Evolutionary conservation across 352 stramenopile genomes (phyloP), one percentile per base, ranked within the genome.

Genomic region (Pythium volutum): DNA sequence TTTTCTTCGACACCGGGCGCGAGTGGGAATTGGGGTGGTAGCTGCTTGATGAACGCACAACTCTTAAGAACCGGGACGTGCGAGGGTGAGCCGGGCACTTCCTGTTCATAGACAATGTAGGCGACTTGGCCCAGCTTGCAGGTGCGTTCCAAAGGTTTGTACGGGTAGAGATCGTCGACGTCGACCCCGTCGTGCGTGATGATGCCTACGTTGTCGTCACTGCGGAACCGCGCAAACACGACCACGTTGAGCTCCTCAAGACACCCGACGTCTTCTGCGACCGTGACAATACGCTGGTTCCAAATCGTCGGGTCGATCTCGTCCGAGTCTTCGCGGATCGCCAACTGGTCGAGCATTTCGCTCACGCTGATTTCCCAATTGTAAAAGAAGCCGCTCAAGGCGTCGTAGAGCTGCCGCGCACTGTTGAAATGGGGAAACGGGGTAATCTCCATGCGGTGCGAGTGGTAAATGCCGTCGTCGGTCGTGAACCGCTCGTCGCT

Each of bases 281-380:
- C 67, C 2, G 60, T 75, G 0, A 79, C 63, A 31, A 83, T 64
- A 9, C 68, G 67, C n/a, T 76, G 58, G 56, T 77, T 69, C 59
- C 55, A 67, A n/a, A 73, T 46, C n/a, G 47, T 69, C 26, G 52
- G 45, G 18, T 71, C 64, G 33, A 59, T 27, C 3, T 34, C 26
- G 23, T 74, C 60, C 15, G 69, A 60, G 43, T 83, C 70, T 33
- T 86, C 74, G 12, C 74, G 69, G 9, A 81, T 26, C 2, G 70
- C 77, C 38, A 80, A 62, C 48, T 73, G 57, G 39, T 73, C 69
- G 45, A 79, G 54, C 45, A 64, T 62, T 34, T 83, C 72, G 14
- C 66, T 72, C 31, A 83, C 64, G 27, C 49, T 72, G 43, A 79
- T 81, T 59, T 85, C 72, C 27, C 77, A 70, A 33, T 76, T 77